Evolutionary conservation across 129 eudicot genomes (phyloP), one percentile per base, ranked within the genome.

Genomic region (Saussurea involucrata): DNA sequence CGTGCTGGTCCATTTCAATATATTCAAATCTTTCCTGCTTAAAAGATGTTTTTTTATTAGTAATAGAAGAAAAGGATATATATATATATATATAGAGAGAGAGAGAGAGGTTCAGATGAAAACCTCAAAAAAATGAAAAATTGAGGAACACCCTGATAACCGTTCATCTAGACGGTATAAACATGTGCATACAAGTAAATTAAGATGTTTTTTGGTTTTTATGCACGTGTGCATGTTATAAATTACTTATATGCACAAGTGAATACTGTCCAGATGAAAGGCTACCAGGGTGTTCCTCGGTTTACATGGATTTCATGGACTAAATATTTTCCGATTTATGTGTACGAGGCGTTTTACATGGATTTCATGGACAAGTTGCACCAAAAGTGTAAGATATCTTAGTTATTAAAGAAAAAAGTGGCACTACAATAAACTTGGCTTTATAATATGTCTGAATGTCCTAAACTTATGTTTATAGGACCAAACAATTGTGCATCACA

Each of bases 21-120:
- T 72, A 71, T 86, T 92, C 90, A 63, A 92, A 49, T 66, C 93
- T 79, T 68, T 92, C 98, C 98, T 92, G 92, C 78, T 37, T 72
- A 20, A 63, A 74, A 40, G 66, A 4, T 68, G 40, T 29, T 40
- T 24, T 63, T 24, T 69, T 40, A 60, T 60, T 18, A 60, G 65
- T 60, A 60, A 8, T 60, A 20, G 27, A 20, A 60, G 65, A 60
- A 22, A 18, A n/a, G n/a, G n/a, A n/a, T n/a, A n/a, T n/a, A n/a
- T n/a, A n/a, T n/a, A n/a, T n/a, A n/a, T n/a, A n/a, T n/a, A n/a
- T n/a, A n/a, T n/a, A n/a, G n/a, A n/a, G n/a, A n/a, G n/a, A n/a
- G n/a, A n/a, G n/a, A n/a, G n/a, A n/a, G n/a, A n/a, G n/a, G n/a
- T n/a, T n/a, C n/a, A n/a, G n/a, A n/a, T n/a, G n/a, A n/a, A n/a